phyloP scores from a whole-genome alignment of 805 yeast genomes.

The Pichia phayaonensis region DNA sequence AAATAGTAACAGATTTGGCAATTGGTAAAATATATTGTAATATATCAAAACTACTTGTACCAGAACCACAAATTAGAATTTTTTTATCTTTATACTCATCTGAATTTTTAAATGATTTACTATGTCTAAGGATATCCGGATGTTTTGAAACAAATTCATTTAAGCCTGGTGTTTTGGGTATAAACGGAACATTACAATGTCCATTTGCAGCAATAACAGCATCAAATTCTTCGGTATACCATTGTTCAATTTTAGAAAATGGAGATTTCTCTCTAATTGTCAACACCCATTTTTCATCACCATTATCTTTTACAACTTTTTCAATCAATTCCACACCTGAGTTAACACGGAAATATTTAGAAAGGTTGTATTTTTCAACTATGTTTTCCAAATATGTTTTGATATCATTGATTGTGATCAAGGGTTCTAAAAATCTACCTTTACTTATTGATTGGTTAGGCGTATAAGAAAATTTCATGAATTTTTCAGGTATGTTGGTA shows the following conservation, averaged over 20 bases:
- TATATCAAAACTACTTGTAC: conserved; percentile 37
- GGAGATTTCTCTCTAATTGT: conserved; percentile 11
- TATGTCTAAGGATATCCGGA: conserved; percentile 45
- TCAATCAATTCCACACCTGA: conserved; percentile 34
- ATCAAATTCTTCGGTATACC: conserved; percentile 47
- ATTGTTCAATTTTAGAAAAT: conserved; percentile 17
- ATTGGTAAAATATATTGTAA: conserved; percentile 28
- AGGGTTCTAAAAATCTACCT: conserved; percentile 8
- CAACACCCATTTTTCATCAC: conserved; percentile 10
- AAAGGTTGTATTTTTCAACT: conserved; percentile 21
- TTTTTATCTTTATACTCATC: conserved; percentile 33
- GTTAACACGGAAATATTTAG: conserved; percentile 29
- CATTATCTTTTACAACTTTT: conserved; percentile 29
- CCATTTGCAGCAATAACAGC: conserved; percentile 60
- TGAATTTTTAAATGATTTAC: conserved; percentile 44
- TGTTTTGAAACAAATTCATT: conserved; percentile 21
- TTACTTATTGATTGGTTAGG: conserved; percentile 5
- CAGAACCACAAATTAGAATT: conserved; percentile 37
- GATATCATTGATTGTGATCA: conserved; percentile 16
- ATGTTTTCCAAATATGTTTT: conserved; percentile 10
- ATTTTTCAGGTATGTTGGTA: conserved; percentile 36
- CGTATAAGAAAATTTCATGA: conserved; percentile 33
- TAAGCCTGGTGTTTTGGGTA: conserved; percentile 38
- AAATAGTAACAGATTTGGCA: conserved; percentile 14
- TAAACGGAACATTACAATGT: conserved; percentile 45